Evolutionary conservation across 768 basidiomycete species (phyloP).

Genomic region (Suillus plorans): DNA sequence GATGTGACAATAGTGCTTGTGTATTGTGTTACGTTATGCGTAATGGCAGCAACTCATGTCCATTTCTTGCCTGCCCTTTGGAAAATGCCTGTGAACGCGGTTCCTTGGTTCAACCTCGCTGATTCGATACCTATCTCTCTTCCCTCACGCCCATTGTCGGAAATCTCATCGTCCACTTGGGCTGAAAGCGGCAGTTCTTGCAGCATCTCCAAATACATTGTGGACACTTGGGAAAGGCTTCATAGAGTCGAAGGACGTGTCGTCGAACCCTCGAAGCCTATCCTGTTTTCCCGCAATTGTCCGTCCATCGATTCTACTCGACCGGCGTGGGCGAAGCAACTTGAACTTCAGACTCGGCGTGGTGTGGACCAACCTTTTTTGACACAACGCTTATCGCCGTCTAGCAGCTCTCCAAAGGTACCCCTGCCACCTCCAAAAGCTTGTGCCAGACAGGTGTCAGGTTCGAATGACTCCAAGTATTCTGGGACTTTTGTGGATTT

Average conservation of each 20-base stretch:
- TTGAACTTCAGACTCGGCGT: slow-evolving; percentile 40
- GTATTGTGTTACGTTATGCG: slow-evolving; percentile 56
- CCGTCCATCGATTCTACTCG: slow-evolving; percentile 27
- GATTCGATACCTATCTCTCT: slow-evolving; percentile 6
- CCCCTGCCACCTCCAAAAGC: slow-evolving; percentile 35
- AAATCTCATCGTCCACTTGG: slow-evolving; percentile 10
- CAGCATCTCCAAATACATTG: slow-evolving; percentile 27
- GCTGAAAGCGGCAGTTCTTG: slow-evolving; percentile 19
- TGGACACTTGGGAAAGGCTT: slow-evolving; percentile 31
- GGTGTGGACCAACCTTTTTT: slow-evolving; percentile 59
- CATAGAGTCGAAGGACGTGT: slow-evolving; percentile 23
- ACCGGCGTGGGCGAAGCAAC: slow-evolving; percentile 52
- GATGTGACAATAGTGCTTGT: slow-evolving; percentile 38
- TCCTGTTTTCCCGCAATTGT: slow-evolving; percentile 17
- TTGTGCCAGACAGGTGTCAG: slow-evolving; percentile 21
- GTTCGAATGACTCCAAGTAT: slow-evolving; percentile 32
- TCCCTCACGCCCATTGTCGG: slow-evolving; percentile 14
- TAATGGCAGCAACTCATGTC: slow-evolving; percentile 46
- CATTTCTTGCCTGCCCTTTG: slow-evolving; percentile 48
- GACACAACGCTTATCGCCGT: slow-evolving; percentile 22
- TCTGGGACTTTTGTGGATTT: slow-evolving; percentile 27
- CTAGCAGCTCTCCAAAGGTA: slow-evolving; percentile 16
- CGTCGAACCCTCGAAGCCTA: slow-evolving; percentile 14
- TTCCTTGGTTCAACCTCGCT: slow-evolving; percentile 56
- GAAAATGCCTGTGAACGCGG: slow-evolving; percentile 46